Evolutionary conservation across 805 yeast species (phyloP), one percentile per base, ranked within the genome.

Genomic region (Kazachstania taianensis): DNA sequence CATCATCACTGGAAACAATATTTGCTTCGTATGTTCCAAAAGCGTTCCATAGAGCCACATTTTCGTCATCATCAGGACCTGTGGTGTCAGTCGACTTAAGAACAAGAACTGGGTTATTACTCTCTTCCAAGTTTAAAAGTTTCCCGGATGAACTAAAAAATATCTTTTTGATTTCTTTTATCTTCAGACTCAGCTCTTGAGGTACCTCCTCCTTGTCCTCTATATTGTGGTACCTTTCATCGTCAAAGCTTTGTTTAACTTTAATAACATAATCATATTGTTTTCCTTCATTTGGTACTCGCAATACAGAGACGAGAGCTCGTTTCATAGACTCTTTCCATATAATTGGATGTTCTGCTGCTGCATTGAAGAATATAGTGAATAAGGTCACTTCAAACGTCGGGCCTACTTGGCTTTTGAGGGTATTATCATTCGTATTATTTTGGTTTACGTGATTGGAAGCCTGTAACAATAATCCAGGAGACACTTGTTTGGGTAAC

Each of bases 321-420:
- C 73, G 66, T 13, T 84, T 77, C 55, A 65, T 71, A 33, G 76
- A 77, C 44, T 82, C 94, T 43, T 77, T 78, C 94, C 94, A 82
- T 2, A 72, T 64, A 2, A 81, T 66, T 36, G 70, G 67, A 13
- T 50, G 51, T 5, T 46, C 39, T 15, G 42, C 28, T 32, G 69
- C 67, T 8, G 74, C 67, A 39, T 75, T 72, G 49, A 75, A 75
- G 46, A 80, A 81, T 3, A 82, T 68, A 5, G 82, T 64, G 45
- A 72, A 82, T 43, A 71, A 55, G 3, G 72, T 75, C 31, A 78
- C 53, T 38, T 63, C 66, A 53, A 81, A 81, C 0, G 45, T 43
- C 0, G 84, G 84, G 0, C 87, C 87, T 2, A 80, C 73, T 37
- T 57, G 66, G 3, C n/a, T 20, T 7, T 30, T 17, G 4, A 26